Evolutionary conservation across 768 basidiomycete genomes (phyloP), one percentile per base, ranked within the genome.

Genomic region (Tephrocybe sp.): DNA sequence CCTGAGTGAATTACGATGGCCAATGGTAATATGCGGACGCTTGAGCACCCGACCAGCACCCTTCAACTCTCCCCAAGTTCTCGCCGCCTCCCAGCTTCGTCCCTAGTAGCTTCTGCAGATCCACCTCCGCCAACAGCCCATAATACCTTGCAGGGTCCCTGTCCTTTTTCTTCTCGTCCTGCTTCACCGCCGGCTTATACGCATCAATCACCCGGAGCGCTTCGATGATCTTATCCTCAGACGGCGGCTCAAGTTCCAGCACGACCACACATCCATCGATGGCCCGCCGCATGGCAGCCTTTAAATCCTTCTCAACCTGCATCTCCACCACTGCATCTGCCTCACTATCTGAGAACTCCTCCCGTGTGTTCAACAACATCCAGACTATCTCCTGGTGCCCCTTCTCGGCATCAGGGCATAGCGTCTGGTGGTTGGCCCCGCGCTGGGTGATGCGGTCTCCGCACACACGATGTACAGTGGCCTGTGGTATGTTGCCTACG

Each of bases 11-110:
- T 83, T 84, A 54, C 65, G 64, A 66, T 99, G 97, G 25, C 87
- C 86, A 51, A 98, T 71, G 1, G 96, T 98, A 48, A 97, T 75
- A 67, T 98, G 97, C 1, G 95, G 92, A 3, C 77, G 69, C 32
- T 64, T 56, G 13, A 78, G 63, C 12, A 96, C 65, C 21, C 89
- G 74, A 4, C 70, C 60, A 0, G 66, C 65, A 8, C 42, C 34
- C 47, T 75, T 70, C 25, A 95, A 60, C 7, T 57, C 42, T 0
- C 64, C 57, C 77, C 82, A 89, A 51, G 90, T 75, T 69, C 69
- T 1, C 55, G 52, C 18, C 60, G 49, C 22, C 66, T 62, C 18
- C 63, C 12, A 90, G 54, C n/a, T 61, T 65, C 6, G 64, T 52
- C 18, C 66, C 74, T 21, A 93, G 64, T 32, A 82, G 57, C 6